A percentile compares a stretch with the other conserved stretches of the same genome.
phyloP scores from a whole-genome alignment of 495 filamentous ascomycete species.

The Neurospora intermedia region DNA sequence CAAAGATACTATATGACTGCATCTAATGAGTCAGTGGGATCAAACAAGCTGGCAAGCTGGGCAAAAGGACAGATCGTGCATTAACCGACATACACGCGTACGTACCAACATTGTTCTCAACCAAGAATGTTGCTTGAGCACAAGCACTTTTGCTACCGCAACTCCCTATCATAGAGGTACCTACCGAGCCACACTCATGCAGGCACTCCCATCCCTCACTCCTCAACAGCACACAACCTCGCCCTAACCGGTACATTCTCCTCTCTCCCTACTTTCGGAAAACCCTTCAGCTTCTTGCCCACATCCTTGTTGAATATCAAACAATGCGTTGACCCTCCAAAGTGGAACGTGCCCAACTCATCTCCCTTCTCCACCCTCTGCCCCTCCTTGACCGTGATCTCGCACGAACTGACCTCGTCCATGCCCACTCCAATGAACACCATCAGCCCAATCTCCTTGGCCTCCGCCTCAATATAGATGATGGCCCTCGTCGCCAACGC shows the following conservation, averaged over 20 bases:
- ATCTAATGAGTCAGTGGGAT: background rate
- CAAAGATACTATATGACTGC: background rate
- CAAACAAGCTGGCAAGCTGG: background rate
- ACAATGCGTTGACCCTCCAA: conserved; percentile 56
- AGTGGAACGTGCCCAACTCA: conserved; percentile 64
- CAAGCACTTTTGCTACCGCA: background rate
- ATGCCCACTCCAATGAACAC: conserved; percentile 56
- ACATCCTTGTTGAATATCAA: conserved; percentile 44
- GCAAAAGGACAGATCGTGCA: background rate
- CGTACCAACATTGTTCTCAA: background rate
- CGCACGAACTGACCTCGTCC: conserved; percentile 60
- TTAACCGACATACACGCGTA: background rate
- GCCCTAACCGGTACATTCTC: conserved; percentile 50
- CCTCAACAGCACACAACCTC: conserved; percentile 12
- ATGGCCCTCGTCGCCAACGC: conserved; percentile 48
- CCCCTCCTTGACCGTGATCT: conserved; percentile 51
- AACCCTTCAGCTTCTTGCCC: conserved; percentile 23
- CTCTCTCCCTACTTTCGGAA: conserved; percentile 36
- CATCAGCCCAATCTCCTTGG: conserved; percentile 54
- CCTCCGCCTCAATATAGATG: conserved; percentile 60
- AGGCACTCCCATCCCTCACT: background rate
- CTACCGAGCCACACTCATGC: background rate
- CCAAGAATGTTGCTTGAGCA: background rate
- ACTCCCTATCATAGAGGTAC: background rate
- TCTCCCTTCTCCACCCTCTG: conserved; percentile 54